A percentile compares a stretch with the other conserved stretches of the same genome.
These are phyloP conservation scores for Penicillium malachiteum DNA, from an alignment of 495 filamentous ascomycete species.

Conservation along the genomic window DNA sequence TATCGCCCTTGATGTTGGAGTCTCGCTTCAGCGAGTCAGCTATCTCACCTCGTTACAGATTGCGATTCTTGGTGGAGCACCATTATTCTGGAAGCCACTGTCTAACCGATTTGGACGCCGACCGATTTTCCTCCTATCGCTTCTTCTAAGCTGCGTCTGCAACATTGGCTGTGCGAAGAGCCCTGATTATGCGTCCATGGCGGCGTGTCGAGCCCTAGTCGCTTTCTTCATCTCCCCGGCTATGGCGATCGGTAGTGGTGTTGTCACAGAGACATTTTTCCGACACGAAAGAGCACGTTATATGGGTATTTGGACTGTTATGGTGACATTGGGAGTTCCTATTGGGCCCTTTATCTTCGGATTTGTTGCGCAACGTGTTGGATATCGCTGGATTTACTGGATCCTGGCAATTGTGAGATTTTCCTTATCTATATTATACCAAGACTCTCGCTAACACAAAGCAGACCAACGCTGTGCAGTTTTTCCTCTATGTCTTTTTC, in stretches of 20 bases:
- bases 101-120: conserved; percentile 55
- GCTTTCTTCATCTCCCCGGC: conserved; percentile 55
- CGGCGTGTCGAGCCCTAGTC: conserved; percentile 49
- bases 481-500: conserved; percentile 54
- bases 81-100: conserved; percentile 56
- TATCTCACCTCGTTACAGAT: conserved; percentile 56
- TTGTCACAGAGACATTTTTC: conserved; percentile 55
- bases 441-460: neutral
- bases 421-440: neutral
- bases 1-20: conserved; percentile 44
- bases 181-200: conserved; percentile 40
- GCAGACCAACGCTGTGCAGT: conserved; percentile 52
- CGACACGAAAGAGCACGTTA: conserved; percentile 46
- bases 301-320: conserved; percentile 57
- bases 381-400: conserved; percentile 47
- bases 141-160: conserved; percentile 42
- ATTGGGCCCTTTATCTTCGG: conserved; percentile 50
- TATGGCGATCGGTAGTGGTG: conserved; percentile 53
- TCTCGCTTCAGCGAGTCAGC: conserved; percentile 43
- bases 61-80: conserved; percentile 49
- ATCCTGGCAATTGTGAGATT: conserved; percentile 44
- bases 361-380: conserved; percentile 44
- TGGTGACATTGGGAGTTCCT: conserved; percentile 54
- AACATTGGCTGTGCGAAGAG: conserved; percentile 48
- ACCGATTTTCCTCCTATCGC: conserved; percentile 50